Evolutionary conservation across 2,329 filamentous ascomycete species (phyloP), one percentile per base, ranked within the genome.

Genomic region (Thermothelomyces thermophilus): DNA sequence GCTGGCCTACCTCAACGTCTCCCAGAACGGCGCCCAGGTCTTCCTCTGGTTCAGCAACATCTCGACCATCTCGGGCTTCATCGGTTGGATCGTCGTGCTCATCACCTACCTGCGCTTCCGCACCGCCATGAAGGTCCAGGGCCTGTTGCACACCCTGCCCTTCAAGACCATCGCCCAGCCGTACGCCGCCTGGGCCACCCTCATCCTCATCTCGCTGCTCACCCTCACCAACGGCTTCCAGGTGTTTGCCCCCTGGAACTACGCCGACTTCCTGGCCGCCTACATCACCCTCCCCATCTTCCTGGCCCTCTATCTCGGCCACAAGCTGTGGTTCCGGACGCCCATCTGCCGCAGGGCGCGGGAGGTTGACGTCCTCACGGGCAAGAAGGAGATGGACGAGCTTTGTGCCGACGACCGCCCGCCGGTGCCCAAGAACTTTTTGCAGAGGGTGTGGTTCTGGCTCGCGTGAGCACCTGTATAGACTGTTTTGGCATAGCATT

Each of bases 181-280:
- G 0, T 89, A 83, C 61, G 80, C 79, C 2, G 77, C 84, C 0
- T 87, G 75, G 60, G 67, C 77, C 47, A 73, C 76, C 9, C 73
- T 88, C 1, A 63, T 76, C 14, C 62, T 80, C 20, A 75, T 88
- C 46, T 63, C 66, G 3, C 67, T 87, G 22, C 71, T 90, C n/a
- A 79, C 76, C 1, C 66, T 90, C 3, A 83, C 87, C 58, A 88
- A 88, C 59, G 87, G 86, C 1, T 91, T 90, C 66, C 77, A 82
- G 31, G 77, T 85, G 13, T 90, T 91, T 63, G 84, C 84, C 7
- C 72, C 82, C 24, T 91, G 82, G 77, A 76, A 72, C 14, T 76
- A 74, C 0, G 71, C 74, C 5, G 73, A 73, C 58, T 93, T 93
- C 60, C 52, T 84, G n/a, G 77, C 79, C 0, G 74, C 68, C 59